Evolutionary conservation across 176 grass and related monocot species (phyloP), one percentile per base, ranked within the genome.

Genomic region (Dactylis glomerata): DNA sequence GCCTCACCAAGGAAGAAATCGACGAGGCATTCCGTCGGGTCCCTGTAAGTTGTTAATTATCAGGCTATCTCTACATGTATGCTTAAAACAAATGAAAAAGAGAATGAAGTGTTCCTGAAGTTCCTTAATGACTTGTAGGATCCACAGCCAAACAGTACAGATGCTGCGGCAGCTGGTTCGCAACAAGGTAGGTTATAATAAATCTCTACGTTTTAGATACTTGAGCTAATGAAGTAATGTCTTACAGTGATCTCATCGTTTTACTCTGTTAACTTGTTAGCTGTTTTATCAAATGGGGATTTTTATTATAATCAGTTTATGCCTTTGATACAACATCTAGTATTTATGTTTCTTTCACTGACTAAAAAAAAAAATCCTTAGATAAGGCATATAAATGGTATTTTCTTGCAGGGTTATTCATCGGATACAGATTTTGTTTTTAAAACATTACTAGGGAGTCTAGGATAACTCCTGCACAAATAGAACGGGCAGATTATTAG

Each of bases 1-100:
- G 91, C 22, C 79, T 95, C 17, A 93, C 89, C 7, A 92, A 87
- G 52, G 91, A 95, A 40, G 96, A 98, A 84, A 92, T 98, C 33
- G 91, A 95, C 33, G 96, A 98, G 74, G 92, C 96, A 59, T 98
- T 98, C 81, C 83, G 91, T 6, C 89, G 87, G 75, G 91, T 95
- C 46, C 91, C 96, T 59, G 96, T 98, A 92, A 82, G 79, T 77
- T 70, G 5, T 81, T 64, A 5, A 20, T 80, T 77, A 46, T 28
- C 55, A 27, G 50, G 22, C 8, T 55, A 75, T 37, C 44, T 23
- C 19, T 45, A 42, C 56, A 67, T 51, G 11, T n/a, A 51, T 76
- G 20, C 31, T 73, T 84, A 50, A 30, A n/a, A 10, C 23, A 8
- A 54, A 33, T 31, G 42, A 20, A n/a, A n/a, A 34, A 82, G 51